Conservation (phyloP, 805 yeast species). For the Pichia thaimueangensis region DNA sequence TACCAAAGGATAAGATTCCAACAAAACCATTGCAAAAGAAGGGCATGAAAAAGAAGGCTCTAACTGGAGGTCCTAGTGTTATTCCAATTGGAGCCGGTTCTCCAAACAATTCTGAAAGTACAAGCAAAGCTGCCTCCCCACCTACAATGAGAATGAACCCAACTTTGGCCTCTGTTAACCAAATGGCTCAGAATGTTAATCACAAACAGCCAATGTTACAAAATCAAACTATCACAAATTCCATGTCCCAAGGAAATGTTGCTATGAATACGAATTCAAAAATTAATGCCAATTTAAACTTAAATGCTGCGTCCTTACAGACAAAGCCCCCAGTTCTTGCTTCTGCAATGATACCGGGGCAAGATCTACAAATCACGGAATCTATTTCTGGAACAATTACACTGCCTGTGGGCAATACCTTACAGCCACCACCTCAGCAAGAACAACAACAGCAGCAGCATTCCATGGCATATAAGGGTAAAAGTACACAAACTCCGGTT, state of each 20-base stretch:
- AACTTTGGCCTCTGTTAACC: neutral
- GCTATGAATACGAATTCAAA: no score
- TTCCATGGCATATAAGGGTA: neutral
- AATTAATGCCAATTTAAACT: no score
- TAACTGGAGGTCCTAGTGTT: slow-evolving; percentile 1
- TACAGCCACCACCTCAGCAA: no score
- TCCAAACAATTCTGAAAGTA: slow-evolving; percentile 29
- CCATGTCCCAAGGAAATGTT: no score
- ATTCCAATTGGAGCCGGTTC: slow-evolving; percentile 18
- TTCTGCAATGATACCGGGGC: no score
- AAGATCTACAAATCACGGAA: no score
- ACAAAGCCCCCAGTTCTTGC: no score
- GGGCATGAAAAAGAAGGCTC: slow-evolving; percentile 10
- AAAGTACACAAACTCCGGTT: neutral
- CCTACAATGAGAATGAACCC: neutral
- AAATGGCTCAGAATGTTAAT: neutral
- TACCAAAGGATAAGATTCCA: slow-evolving; percentile 9
- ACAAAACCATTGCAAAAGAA: slow-evolving; percentile 9
- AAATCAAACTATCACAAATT: neutral
- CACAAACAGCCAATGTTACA: no score
- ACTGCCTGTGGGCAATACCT: no score
- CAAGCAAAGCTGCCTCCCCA: neutral
- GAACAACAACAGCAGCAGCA: no score
- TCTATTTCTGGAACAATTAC: no score
- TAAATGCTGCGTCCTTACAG: no score